These are phyloP conservation scores for Fusarium chuoi DNA, from an alignment of 2,329 filamentous ascomycete genomes.

Conservation along the genomic window DNA sequence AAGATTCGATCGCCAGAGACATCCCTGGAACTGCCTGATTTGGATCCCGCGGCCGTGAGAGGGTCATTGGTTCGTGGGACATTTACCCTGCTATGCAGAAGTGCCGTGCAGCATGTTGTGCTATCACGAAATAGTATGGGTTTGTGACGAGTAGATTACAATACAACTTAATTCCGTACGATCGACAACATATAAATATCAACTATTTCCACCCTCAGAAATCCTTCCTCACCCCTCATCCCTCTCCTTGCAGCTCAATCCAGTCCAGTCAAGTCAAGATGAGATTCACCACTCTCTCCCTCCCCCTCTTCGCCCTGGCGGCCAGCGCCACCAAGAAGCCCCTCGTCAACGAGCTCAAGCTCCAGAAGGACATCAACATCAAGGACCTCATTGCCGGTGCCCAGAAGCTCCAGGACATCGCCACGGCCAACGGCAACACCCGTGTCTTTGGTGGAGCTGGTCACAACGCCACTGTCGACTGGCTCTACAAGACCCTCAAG, in stretches of 20 bases:
- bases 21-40: conserved; percentile 41
- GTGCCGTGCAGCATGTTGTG: conserved; percentile 12
- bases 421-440: conserved; percentile 54
- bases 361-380: conserved; percentile 53
- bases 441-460: conserved; percentile 57
- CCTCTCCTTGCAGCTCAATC: background rate
- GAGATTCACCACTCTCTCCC: conserved; percentile 36
- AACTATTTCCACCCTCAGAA: background rate
- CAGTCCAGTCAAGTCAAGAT: conserved; percentile 23
- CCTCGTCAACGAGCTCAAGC: conserved; percentile 51
- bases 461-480: conserved; percentile 60
- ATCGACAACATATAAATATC: conserved; percentile 22
- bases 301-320: conserved; percentile 42
- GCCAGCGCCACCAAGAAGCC: conserved; percentile 45
- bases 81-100: conserved; percentile 25
- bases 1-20: conserved; percentile 31
- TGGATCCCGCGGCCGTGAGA: conserved; percentile 20
- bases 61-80: conserved; percentile 24
- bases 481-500: conserved; percentile 53
- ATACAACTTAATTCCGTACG: background rate
- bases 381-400: conserved; percentile 56
- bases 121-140: conserved; percentile 12
- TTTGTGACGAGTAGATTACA: background rate
- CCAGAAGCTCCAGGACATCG: conserved; percentile 57
- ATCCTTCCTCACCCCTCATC: conserved; percentile 8